Evolutionary conservation across 73 alveolate genomes (phyloP).

Genomic region (Uronychia setigera): DNA sequence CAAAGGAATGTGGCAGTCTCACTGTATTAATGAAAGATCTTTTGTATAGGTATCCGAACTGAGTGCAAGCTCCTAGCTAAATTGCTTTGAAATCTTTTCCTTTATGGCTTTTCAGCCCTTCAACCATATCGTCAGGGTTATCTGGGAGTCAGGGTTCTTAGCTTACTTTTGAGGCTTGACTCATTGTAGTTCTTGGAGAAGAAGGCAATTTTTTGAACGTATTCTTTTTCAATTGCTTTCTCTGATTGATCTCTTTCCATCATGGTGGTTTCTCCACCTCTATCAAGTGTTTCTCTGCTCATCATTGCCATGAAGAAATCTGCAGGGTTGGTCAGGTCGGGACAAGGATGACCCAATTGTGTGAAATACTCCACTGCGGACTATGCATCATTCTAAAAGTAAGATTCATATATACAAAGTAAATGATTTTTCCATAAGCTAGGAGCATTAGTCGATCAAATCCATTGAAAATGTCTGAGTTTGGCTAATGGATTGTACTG

Average conservation of each 20-base stretch:
- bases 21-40: slow-evolving; percentile 6
- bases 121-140: slow-evolving; percentile 90
- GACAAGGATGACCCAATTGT: slow-evolving; percentile 72
- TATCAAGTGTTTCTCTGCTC: slow-evolving; percentile 28
- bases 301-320: slow-evolving; percentile 66
- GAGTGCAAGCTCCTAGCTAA: background rate
- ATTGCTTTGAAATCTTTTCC: no score
- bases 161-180: background rate
- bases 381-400: slow-evolving; percentile 19
- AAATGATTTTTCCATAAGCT: slow-evolving; percentile 47
- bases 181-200: slow-evolving; percentile 3
- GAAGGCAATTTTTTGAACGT: slow-evolving; percentile 1
- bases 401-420: background rate
- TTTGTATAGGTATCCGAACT: background rate
- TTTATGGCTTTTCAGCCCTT: no score
- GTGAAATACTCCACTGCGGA: slow-evolving; percentile 68
- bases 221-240: slow-evolving; percentile 3
- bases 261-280: slow-evolving; percentile 24
- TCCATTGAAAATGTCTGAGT: slow-evolving; percentile 67
- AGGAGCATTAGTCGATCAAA: slow-evolving; percentile 76
- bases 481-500: slow-evolving; percentile 89
- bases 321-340: slow-evolving; percentile 80
- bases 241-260: background rate
- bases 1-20: slow-evolving; percentile 25
- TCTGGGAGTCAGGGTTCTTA: slow-evolving; percentile 76